These are phyloP conservation scores for Rosa multiflora DNA, from an alignment of 306 rosid species.

Conservation along the genomic window DNA sequence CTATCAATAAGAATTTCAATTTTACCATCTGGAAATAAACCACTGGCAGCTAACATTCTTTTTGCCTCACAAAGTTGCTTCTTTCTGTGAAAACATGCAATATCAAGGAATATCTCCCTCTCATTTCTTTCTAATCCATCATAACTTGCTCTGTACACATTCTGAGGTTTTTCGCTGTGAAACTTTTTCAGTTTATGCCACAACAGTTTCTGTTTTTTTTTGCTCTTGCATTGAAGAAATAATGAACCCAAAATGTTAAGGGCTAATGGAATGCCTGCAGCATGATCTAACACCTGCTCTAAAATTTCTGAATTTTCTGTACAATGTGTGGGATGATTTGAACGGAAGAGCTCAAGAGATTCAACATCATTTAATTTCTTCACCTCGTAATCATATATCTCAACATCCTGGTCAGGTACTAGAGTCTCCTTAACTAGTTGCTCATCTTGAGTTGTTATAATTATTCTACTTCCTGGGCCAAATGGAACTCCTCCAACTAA, in stretches of 20 bases:
- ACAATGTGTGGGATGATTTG: neutral
- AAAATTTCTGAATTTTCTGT: neutral
- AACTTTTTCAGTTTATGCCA: neutral
- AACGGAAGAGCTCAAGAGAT: slow-evolving; percentile 8
- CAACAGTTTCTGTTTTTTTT: neutral
- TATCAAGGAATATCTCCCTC: slow-evolving; percentile 32
- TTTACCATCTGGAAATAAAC: too few relatives aligned
- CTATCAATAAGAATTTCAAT: too few relatives aligned
- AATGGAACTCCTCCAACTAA: slow-evolving; percentile 13
- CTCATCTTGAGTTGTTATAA: neutral
- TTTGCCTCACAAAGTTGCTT: slow-evolving; percentile 6
- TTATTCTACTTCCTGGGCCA: slow-evolving; percentile 12
- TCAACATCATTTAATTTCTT: neutral
- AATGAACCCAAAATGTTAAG: neutral
- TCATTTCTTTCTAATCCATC: slow-evolving; percentile 17
- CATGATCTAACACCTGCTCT: neutral
- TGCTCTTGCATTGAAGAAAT: neutral
- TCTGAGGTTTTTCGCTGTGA: neutral
- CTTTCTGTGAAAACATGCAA: slow-evolving; percentile 40
- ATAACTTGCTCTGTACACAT: slow-evolving; percentile 9
- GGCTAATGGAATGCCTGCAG: neutral
- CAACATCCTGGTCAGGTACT: neutral
- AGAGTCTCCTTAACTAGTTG: neutral
- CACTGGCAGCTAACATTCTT: too few relatives aligned
- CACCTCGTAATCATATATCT: neutral